Evolutionary conservation across 176 grass and related monocot genomes (phyloP).

Genomic region (Pontederia paniculata): DNA sequence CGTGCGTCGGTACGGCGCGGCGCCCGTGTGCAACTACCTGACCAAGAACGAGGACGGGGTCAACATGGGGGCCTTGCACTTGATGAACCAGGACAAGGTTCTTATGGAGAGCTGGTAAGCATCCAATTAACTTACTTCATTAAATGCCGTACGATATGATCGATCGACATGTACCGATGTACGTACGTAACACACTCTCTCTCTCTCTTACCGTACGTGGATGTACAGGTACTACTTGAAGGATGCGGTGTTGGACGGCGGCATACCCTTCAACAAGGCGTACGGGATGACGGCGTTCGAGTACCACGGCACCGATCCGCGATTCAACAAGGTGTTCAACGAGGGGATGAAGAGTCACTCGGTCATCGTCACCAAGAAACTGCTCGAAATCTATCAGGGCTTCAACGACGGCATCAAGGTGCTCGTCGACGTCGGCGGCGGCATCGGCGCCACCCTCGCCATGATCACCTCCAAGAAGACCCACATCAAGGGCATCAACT

Average conservation of each 20-base stretch:
- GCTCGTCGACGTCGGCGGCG: conserved; percentile 74
- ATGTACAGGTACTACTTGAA: conserved; percentile 63
- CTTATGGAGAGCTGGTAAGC: conserved; percentile 88
- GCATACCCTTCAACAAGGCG: conserved; percentile 93
- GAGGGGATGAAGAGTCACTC: conserved; percentile 87
- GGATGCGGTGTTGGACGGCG: conserved; percentile 63
- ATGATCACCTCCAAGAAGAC: conserved; percentile 43
- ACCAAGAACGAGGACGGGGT: conserved; percentile 73
- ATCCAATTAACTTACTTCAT: not conserved
- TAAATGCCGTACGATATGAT: not conserved
- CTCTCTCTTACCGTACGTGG: too few relatives aligned
- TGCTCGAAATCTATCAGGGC: conserved; percentile 60
- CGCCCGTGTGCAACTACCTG: conserved; percentile 69
- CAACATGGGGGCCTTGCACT: conserved; percentile 61
- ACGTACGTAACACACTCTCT: too few relatives aligned
- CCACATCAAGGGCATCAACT: conserved; percentile 46
- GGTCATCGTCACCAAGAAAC: conserved; percentile 72
- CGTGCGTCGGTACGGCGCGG: conserved; percentile 27
- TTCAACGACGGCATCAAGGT: conserved; percentile 43
- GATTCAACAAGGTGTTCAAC: conserved; percentile 90
- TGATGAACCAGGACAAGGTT: conserved; percentile 93
- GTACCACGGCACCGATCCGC: conserved; percentile 65
- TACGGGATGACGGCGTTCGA: conserved; percentile 84
- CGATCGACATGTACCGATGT: not conserved
- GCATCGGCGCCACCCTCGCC: conserved; percentile 55